A percentile compares a stretch with the other conserved stretches of the same genome.
Evolutionary conservation across 495 filamentous ascomycete genomes (phyloP).

Genomic region (Neohortaea acidophila): DNA sequence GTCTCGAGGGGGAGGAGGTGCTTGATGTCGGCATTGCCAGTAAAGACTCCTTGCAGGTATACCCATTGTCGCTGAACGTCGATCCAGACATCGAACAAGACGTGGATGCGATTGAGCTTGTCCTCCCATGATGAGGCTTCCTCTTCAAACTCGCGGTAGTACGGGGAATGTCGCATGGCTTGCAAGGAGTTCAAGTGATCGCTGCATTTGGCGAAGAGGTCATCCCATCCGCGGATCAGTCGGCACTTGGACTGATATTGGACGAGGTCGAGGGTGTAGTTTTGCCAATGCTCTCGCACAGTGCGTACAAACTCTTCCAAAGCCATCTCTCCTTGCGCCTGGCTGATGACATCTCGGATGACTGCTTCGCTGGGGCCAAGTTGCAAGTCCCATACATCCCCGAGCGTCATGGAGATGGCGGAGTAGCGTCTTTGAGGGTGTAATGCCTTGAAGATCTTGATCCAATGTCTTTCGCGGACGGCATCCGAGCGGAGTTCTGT

Average conservation of each 20-base stretch:
- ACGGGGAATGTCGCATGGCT: conserved; percentile 96
- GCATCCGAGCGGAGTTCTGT: conserved; percentile 93
- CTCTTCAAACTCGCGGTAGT: conserved; percentile 97
- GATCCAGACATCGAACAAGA: conserved; percentile 98
- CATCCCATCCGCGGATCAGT: conserved; percentile 94
- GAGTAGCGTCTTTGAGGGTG: conserved; percentile 85
- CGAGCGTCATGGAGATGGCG: conserved; percentile 79
- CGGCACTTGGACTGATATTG: conserved; percentile 96
- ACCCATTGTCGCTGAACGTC: conserved; percentile 99
- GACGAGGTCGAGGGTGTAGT: conserved; percentile 83
- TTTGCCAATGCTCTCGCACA: conserved; percentile 92
- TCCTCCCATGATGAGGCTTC: conserved; percentile 95
- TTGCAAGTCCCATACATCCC: conserved; percentile 95
- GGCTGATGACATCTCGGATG: conserved; percentile 79
- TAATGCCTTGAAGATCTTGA: conserved; percentile 87
- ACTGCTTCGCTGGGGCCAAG: conserved; percentile 69
- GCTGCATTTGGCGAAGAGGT: conserved; percentile 94
- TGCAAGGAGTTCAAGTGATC: conserved; percentile 95
- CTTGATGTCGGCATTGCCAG: conserved; percentile 96
- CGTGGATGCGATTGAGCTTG: conserved; percentile 90
- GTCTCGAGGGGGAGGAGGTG: conserved; percentile 93
- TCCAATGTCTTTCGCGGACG: conserved; percentile 90
- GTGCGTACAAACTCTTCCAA: conserved; percentile 95
- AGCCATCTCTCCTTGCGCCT: conserved; percentile 97
- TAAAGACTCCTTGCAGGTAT: conserved; percentile 96